These are phyloP conservation scores for Fusarium duplospermum DNA, from an alignment of 2,329 filamentous ascomycete genomes.

Conservation along the genomic window DNA sequence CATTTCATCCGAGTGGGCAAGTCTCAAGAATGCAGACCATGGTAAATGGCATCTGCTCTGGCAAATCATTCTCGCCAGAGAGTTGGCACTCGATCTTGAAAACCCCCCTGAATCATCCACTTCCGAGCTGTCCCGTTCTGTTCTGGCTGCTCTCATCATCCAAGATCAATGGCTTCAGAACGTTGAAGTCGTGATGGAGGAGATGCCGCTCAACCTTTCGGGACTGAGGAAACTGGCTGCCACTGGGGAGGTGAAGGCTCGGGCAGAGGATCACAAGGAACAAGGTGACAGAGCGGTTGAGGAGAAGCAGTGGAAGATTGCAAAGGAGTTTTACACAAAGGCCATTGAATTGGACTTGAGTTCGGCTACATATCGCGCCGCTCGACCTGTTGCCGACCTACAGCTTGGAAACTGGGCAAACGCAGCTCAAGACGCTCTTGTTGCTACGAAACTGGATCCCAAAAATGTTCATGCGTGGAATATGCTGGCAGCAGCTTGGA, in stretches of 20 bases:
- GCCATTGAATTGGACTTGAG: conserved; percentile 5
- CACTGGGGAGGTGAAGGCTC: background rate
- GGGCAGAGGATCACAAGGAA: background rate
- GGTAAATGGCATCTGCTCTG: conserved; percentile 4
- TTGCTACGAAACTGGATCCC: conserved; percentile 1
- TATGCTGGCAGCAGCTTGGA: background rate
- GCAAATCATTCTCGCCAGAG: conserved; percentile 9
- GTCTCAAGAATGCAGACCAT: background rate
- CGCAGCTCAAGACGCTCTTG: background rate
- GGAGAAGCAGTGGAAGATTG: conserved; percentile 1
- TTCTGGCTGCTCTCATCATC: background rate
- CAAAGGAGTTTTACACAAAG: conserved; percentile 1
- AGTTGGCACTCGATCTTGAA: background rate
- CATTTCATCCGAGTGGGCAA: conserved; percentile 4
- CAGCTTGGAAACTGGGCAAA: background rate
- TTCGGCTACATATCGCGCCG: background rate
- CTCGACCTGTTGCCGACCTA: background rate
- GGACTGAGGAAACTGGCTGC: background rate
- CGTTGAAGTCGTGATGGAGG: conserved; percentile 3
- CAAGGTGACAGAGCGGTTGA: background rate
- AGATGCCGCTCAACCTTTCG: background rate
- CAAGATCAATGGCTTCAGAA: conserved; percentile 7
- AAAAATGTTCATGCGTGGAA: background rate
- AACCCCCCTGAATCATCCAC: background rate
- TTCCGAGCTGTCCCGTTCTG: background rate